Percentiles rank a stretch among this genome's conserved stretches.
Conservation (phyloP, 2,329 filamentous ascomycete species). For the Fulvia fulva region DNA sequence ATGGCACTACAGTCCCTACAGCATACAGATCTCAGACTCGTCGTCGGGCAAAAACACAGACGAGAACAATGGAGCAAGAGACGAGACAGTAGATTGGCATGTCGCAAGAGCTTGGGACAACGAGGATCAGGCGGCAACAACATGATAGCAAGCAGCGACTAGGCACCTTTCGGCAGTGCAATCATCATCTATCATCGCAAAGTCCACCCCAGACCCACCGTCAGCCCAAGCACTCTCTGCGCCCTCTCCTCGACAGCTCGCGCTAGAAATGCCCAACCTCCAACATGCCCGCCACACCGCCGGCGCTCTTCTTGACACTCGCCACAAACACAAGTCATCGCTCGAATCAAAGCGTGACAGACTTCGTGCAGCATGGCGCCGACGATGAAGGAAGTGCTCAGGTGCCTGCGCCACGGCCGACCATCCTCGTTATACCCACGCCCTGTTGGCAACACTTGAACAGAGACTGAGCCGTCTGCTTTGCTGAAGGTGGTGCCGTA, state of each 20-base stretch:
- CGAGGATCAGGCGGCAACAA: no score
- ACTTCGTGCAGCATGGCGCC: not conserved
- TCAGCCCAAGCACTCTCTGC: not conserved
- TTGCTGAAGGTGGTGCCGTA: not conserved
- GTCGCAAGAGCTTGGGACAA: no score
- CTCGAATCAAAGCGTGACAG: not conserved
- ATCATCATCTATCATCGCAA: not conserved
- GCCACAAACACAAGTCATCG: not conserved
- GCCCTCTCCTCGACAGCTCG: not conserved
- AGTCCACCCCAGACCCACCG: not conserved
- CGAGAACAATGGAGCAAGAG: no score
- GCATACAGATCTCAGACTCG: no score
- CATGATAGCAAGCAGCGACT: no score
- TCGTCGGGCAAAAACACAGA: no score
- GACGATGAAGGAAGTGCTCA: not conserved
- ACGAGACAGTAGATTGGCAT: no score
- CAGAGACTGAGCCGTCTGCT: not conserved
- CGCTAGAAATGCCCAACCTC: not conserved
- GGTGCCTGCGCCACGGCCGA: not conserved
- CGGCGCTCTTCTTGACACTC: not conserved
- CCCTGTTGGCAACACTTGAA: not conserved
- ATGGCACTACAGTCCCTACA: no score
- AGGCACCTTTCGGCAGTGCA: not conserved
- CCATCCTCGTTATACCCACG: not conserved
- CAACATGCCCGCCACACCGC: not conserved